Conservation (phyloP, 176 grass and related monocot species). For the Echinochloa phyllopogon region DNA sequence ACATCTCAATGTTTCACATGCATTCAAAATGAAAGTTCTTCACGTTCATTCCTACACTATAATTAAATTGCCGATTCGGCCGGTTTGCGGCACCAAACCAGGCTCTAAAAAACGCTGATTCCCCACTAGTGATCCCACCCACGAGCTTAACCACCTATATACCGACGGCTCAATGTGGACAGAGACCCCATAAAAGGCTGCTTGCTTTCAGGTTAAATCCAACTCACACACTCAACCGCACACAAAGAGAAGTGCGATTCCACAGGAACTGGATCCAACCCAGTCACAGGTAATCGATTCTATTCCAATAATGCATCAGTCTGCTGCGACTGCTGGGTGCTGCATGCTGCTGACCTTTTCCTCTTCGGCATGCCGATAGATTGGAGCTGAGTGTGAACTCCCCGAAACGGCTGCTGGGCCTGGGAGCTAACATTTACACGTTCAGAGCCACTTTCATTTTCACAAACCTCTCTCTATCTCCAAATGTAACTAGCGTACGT, state of each 20-base stretch:
- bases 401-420: neutral
- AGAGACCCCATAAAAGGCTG: neutral
- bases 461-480: neutral
- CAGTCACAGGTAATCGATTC: conserved; percentile 25
- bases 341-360: conserved; percentile 23
- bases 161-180: conserved; percentile 19
- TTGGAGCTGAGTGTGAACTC: conserved; percentile 35
- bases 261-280: conserved; percentile 8
- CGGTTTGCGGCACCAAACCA: too few relatives aligned
- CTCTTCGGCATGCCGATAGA: neutral
- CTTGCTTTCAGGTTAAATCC: conserved; percentile 1
- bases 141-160: neutral
- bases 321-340: neutral
- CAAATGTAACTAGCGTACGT: neutral
- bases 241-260: neutral
- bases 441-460: conserved; percentile 23
- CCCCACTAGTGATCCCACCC: neutral
- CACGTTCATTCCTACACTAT: too few relatives aligned
- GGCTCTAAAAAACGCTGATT: neutral
- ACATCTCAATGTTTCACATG: too few relatives aligned
- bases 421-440: neutral
- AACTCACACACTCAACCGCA: neutral
- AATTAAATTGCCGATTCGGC: too few relatives aligned
- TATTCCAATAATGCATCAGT: conserved; percentile 1
- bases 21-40: too few relatives aligned